phyloP scores from a whole-genome alignment of 2,329 filamentous ascomycete species.

The Cadophora gregata region DNA sequence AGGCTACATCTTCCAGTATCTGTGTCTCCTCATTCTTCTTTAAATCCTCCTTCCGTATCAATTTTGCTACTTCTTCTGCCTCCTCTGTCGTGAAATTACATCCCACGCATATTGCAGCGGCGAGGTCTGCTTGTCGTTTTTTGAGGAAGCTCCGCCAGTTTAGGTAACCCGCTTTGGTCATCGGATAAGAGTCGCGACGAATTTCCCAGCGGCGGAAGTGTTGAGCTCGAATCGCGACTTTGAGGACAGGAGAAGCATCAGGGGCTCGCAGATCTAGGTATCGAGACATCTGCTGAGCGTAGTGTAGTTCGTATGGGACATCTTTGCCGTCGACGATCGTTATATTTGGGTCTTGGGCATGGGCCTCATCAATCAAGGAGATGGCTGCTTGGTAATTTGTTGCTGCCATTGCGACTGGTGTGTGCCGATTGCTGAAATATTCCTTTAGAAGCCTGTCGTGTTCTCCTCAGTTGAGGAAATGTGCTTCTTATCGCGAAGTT shows the following conservation, averaged over 20 bases:
- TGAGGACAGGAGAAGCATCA: conserved; percentile 68
- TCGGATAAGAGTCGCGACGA: conserved; percentile 73
- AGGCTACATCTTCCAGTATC: conserved; percentile 83
- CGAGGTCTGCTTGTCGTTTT: conserved; percentile 72
- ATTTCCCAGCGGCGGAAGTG: conserved; percentile 87
- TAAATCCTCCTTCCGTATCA: conserved; percentile 81
- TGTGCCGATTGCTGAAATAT: neutral
- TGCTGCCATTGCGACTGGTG: conserved; percentile 26
- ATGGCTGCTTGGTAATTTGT: conserved; percentile 55
- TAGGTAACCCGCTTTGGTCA: conserved; percentile 77
- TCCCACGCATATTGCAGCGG: conserved; percentile 56
- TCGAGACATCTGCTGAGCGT: conserved; percentile 78
- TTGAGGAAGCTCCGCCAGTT: conserved; percentile 78
- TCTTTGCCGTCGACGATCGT: conserved; percentile 51
- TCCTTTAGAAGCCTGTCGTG: neutral
- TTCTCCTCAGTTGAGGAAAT: neutral
- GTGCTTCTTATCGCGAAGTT: too few species aligned
- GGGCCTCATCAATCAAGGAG: conserved; percentile 74
- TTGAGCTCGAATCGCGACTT: conserved; percentile 81
- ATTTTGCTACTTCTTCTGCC: conserved; percentile 65
- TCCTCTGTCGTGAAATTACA: conserved; percentile 52
- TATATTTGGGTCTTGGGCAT: conserved; percentile 69
- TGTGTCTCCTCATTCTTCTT: conserved; percentile 70
- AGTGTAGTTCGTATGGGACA: conserved; percentile 80
- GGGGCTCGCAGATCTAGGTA: conserved; percentile 70